These are phyloP conservation scores for Avicennia marina DNA, from an alignment of 257 asterid species.

Conservation along the genomic window DNA sequence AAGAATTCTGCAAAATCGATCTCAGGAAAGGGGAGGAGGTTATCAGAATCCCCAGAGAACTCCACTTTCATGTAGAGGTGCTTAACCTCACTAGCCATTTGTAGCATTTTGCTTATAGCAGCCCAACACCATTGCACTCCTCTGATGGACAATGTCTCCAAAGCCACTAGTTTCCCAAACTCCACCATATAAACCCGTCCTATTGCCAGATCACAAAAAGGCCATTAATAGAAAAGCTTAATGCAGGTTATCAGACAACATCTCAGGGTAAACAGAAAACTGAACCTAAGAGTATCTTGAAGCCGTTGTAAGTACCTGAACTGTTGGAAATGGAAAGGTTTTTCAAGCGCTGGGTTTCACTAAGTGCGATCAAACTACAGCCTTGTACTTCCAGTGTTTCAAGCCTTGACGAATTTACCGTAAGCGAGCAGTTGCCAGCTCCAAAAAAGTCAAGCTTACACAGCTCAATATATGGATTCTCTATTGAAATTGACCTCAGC, in stretches of 20 bases:
- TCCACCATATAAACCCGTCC: slow-evolving; percentile 72
- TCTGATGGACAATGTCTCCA: slow-evolving; percentile 68
- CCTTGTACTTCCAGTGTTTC: slow-evolving; percentile 87
- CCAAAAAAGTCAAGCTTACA: slow-evolving; percentile 89
- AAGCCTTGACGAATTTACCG: slow-evolving; percentile 46
- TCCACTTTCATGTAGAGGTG: slow-evolving; percentile 94
- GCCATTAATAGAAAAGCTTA: background rate
- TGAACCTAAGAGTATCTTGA: background rate
- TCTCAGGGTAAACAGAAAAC: background rate
- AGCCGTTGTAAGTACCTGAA: slow-evolving; percentile 40
- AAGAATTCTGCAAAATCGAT: slow-evolving; percentile 89
- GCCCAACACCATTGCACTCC: slow-evolving; percentile 98
- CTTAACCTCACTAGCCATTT: slow-evolving; percentile 81
- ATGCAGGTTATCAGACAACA: slow-evolving; percentile 3
- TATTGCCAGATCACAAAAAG: slow-evolving; percentile 22
- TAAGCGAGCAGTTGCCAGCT: slow-evolving; percentile 60
- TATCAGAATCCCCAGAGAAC: slow-evolving; percentile 73
- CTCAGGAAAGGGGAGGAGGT: slow-evolving; percentile 82
- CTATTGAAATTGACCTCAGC: slow-evolving; percentile 40
- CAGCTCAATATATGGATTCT: slow-evolving; percentile 54
- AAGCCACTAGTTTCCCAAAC: slow-evolving; percentile 72
- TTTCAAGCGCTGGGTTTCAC: slow-evolving; percentile 49
- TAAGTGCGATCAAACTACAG: slow-evolving; percentile 69
- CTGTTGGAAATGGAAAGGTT: slow-evolving; percentile 73
- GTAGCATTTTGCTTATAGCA: slow-evolving; percentile 72